Evolutionary conservation across 371 early-diverging fungal genomes (phyloP).

Genomic region (Neoconidiobolus thromboides): DNA sequence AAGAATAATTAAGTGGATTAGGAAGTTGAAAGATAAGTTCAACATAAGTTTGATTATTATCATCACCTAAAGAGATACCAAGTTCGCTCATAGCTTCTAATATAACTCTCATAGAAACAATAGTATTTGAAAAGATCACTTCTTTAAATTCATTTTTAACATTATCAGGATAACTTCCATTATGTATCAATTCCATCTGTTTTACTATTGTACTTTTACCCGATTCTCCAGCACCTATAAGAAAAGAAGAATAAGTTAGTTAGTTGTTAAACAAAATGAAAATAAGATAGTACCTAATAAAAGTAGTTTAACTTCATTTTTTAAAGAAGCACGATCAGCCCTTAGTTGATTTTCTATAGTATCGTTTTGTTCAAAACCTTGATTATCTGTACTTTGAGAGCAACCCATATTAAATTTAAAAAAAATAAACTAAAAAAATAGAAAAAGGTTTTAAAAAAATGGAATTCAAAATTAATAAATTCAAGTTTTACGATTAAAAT

Average conservation of each 20-base stretch:
- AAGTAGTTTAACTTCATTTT: constrained; percentile 89
- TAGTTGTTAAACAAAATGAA: neutral
- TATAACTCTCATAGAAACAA: constrained; percentile 85
- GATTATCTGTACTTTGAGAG: constrained; percentile 57
- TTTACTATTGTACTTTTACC: constrained; percentile 93
- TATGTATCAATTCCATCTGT: constrained; percentile 93
- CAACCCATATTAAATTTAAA: constrained; percentile 56
- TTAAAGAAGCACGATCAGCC: constrained; percentile 47
- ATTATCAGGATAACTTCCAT: constrained; percentile 65
- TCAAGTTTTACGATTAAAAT: too few relatives aligned
- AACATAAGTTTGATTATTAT: constrained; percentile 37
- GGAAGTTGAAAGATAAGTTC: constrained; percentile 57
- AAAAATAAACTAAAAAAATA: too few relatives aligned
- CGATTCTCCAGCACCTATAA: constrained; percentile 87
- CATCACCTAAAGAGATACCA: constrained; percentile 39
- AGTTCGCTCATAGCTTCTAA: constrained; percentile 79
- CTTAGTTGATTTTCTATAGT: constrained; percentile 79
- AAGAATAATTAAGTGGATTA: constrained; percentile 62
- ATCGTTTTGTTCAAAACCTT: constrained; percentile 60
- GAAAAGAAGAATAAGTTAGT: neutral
- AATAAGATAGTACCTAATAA: constrained; percentile 45
- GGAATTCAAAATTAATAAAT: too few relatives aligned
- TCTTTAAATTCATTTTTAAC: constrained; percentile 81
- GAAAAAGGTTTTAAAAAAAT: too few relatives aligned
- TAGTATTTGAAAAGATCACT: constrained; percentile 85